Conservation (phyloP, 2,329 filamentous ascomycete genomes). For the Trichoderma polysporum region DNA sequence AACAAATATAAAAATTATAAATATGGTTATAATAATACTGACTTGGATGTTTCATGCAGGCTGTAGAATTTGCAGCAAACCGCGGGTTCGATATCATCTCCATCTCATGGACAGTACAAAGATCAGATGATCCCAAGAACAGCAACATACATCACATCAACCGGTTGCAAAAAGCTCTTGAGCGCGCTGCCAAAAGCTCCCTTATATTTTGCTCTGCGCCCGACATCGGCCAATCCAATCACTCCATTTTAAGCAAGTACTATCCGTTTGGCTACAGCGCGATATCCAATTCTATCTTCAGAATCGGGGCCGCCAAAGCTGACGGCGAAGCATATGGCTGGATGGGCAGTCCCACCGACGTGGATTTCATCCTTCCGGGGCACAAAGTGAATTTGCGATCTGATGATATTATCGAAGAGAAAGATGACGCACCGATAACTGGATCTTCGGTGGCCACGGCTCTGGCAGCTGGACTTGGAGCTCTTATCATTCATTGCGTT, state of each 20-base stretch:
- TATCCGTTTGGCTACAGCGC: not conserved
- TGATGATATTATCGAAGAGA: no score
- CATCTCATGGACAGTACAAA: not conserved
- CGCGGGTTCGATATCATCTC: not conserved
- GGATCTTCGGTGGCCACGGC: constrained; percentile 32
- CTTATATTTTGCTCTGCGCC: not conserved
- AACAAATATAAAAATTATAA: no score
- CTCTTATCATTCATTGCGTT: constrained; percentile 31
- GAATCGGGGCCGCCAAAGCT: not conserved
- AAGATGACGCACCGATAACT: no score
- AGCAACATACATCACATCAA: no score
- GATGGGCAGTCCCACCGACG: not conserved
- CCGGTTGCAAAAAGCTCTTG: not conserved
- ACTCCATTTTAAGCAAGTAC: no score
- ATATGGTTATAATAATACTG: no score
- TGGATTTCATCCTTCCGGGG: no score
- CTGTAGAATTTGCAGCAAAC: no score
- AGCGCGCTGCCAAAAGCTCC: not conserved
- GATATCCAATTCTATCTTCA: not conserved
- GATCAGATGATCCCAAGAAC: not conserved
- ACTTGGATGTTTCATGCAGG: no score
- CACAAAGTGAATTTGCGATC: no score
- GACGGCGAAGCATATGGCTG: no score
- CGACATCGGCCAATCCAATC: not conserved
- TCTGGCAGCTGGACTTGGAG: constrained; percentile 31